Evolutionary conservation across 1,284 basidiomycete species (phyloP).

Genomic region (Sanghuangporus weigelae): DNA sequence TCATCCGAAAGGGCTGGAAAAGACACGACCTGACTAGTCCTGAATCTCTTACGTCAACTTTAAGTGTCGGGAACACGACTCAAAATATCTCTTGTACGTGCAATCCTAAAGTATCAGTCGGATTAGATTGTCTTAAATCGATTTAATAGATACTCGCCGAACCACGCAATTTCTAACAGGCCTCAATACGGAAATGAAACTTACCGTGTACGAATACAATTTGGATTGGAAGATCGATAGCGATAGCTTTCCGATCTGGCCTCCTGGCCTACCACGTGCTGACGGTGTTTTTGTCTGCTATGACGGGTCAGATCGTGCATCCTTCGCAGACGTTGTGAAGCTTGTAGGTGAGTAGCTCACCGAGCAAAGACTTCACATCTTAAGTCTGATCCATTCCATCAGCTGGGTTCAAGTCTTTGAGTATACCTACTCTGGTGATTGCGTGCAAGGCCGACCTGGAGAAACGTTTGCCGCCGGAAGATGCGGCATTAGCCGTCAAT

Average conservation of each 20-base stretch:
- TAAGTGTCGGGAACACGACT: slow-evolving; percentile 23
- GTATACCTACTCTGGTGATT: slow-evolving; percentile 58
- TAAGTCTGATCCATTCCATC: slow-evolving; percentile 15
- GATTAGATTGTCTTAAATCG: neutral
- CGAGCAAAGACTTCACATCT: slow-evolving; percentile 9
- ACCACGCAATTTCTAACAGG: neutral
- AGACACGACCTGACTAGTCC: slow-evolving; percentile 49
- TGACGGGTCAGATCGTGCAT: slow-evolving; percentile 53
- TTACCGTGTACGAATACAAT: slow-evolving; percentile 51
- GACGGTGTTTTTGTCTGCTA: slow-evolving; percentile 74
- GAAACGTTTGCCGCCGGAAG: slow-evolving; percentile 48
- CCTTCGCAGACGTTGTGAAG: slow-evolving; percentile 57
- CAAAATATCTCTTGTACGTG: slow-evolving; percentile 40
- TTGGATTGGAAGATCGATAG: slow-evolving; percentile 24
- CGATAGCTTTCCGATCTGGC: slow-evolving; percentile 26
- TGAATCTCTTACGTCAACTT: slow-evolving; percentile 29
- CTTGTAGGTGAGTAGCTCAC: slow-evolving; percentile 45
- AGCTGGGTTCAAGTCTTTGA: slow-evolving; percentile 54
- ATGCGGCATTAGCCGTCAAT: slow-evolving; percentile 42
- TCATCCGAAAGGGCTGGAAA: slow-evolving; percentile 63
- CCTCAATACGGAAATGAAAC: slow-evolving; percentile 1
- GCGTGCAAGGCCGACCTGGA: slow-evolving; percentile 72
- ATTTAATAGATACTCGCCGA: slow-evolving; percentile 5
- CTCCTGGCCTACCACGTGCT: slow-evolving; percentile 48
- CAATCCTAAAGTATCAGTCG: neutral